Conservation (phyloP, 2,329 filamentous ascomycete species). For the Talaromyces funiculosus region DNA sequence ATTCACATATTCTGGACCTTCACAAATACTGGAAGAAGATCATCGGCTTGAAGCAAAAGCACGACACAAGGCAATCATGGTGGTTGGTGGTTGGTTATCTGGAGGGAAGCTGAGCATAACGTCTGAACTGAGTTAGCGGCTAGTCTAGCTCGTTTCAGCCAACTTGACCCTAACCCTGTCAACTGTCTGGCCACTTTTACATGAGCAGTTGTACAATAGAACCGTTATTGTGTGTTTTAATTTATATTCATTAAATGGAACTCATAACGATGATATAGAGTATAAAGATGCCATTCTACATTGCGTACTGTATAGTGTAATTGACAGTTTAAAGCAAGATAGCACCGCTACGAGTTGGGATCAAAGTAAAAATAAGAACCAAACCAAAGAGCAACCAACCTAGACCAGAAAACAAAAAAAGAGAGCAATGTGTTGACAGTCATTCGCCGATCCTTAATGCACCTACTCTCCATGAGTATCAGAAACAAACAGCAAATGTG, state of each 20-base stretch:
- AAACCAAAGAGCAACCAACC: background rate
- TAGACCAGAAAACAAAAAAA: background rate
- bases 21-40: background rate
- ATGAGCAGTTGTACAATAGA: background rate
- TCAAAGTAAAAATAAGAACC: background rate
- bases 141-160: slow-evolving; percentile 1
- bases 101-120: background rate
- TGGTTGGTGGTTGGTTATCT: background rate
- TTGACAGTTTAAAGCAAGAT: background rate
- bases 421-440: slow-evolving; percentile 5
- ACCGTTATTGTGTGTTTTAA: background rate
- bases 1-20: background rate
- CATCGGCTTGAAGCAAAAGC: background rate
- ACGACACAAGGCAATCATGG: background rate
- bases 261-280: background rate
- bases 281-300: background rate
- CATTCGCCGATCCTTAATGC: slow-evolving; percentile 14
- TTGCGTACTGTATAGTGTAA: background rate
- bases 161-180: background rate
- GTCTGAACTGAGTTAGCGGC: slow-evolving; percentile 2
- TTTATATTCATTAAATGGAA: background rate
- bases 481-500: background rate
- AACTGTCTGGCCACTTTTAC: background rate
- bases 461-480: slow-evolving; percentile 10
- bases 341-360: slow-evolving; percentile 6